These are phyloP conservation scores for Chaetomium cochliodes DNA, from an alignment of 495 filamentous ascomycete species.

Conservation along the genomic window DNA sequence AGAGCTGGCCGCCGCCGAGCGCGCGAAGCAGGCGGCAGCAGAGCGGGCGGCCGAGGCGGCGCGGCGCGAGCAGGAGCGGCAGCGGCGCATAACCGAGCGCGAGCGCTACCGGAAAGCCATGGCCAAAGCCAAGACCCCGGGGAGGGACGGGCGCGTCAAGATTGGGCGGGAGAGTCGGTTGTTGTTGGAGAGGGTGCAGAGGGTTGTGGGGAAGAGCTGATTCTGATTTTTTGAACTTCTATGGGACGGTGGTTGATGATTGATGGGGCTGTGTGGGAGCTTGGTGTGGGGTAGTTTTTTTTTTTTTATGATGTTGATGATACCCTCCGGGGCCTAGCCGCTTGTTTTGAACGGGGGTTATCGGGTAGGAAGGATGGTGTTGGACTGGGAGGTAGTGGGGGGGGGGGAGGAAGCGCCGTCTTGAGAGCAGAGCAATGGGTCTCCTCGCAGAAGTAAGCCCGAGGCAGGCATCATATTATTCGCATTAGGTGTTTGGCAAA, in stretches of 20 bases:
- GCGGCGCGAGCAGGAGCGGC: slow-evolving; percentile 53
- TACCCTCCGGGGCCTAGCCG: no score
- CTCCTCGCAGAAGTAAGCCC: no score
- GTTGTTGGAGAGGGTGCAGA: slow-evolving; percentile 76
- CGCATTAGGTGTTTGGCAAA: no score
- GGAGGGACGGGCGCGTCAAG: slow-evolving; percentile 76
- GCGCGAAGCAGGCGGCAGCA: slow-evolving; percentile 58
- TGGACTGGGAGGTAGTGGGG: no score
- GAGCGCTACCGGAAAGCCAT: slow-evolving; percentile 66
- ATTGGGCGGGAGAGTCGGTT: slow-evolving; percentile 83
- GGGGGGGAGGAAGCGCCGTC: no score
- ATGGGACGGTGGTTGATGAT: background rate
- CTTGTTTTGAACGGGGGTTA: no score
- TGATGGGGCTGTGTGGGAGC: background rate
- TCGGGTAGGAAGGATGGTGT: no score
- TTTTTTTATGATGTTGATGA: background rate
- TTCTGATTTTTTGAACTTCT: no score
- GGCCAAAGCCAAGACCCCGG: slow-evolving; percentile 72
- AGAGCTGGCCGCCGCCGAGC: slow-evolving; percentile 68
- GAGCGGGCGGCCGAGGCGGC: slow-evolving; percentile 57
- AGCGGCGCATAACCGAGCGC: slow-evolving; percentile 56
- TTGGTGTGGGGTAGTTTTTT: background rate
- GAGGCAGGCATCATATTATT: no score
- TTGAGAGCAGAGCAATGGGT: no score
- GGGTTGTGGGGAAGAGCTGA: slow-evolving; percentile 53